Percentiles rank a stretch among this genome's conserved stretches.
Evolutionary conservation across 2,329 filamentous ascomycete genomes (phyloP).

Genomic region (Zymoseptoria passerinii): DNA sequence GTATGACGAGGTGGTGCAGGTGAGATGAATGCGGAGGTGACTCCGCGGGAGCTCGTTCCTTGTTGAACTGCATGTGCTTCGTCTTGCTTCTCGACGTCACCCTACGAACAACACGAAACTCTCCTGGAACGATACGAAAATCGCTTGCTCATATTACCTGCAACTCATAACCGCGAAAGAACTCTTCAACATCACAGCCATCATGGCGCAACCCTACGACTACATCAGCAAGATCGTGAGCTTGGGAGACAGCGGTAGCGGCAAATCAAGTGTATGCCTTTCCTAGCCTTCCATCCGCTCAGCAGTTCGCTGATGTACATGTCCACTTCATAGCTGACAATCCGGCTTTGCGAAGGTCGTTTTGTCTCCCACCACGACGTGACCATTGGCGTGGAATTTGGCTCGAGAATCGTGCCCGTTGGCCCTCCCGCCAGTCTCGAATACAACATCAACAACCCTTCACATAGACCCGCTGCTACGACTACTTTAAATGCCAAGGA

Average conservation of each 20-base stretch:
- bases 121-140: neutral
- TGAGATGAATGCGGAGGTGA: neutral
- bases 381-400: slow-evolving; percentile 94
- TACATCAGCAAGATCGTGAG: slow-evolving; percentile 98
- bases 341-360: slow-evolving; percentile 91
- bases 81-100: neutral
- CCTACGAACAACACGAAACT: neutral
- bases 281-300: slow-evolving; percentile 6
- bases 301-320: slow-evolving; percentile 20
- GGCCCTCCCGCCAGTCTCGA: slow-evolving; percentile 66
- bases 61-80: neutral
- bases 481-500: slow-evolving; percentile 11
- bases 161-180: neutral
- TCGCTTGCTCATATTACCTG: neutral
- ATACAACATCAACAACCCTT: slow-evolving; percentile 46
- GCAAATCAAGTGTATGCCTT: slow-evolving; percentile 65
- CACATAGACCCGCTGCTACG: slow-evolving; percentile 9
- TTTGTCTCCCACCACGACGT: slow-evolving; percentile 94
- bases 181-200: neutral
- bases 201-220: slow-evolving; percentile 67
- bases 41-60: neutral
- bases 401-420: slow-evolving; percentile 83
- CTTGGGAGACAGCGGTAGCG: slow-evolving; percentile 92
- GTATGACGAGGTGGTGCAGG: neutral
- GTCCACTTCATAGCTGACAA: slow-evolving; percentile 58